Percentiles rank a stretch among this genome's conserved stretches.
Evolutionary conservation across 2,329 filamentous ascomycete species (phyloP).

Genomic region (Aspergillus sp.): DNA sequence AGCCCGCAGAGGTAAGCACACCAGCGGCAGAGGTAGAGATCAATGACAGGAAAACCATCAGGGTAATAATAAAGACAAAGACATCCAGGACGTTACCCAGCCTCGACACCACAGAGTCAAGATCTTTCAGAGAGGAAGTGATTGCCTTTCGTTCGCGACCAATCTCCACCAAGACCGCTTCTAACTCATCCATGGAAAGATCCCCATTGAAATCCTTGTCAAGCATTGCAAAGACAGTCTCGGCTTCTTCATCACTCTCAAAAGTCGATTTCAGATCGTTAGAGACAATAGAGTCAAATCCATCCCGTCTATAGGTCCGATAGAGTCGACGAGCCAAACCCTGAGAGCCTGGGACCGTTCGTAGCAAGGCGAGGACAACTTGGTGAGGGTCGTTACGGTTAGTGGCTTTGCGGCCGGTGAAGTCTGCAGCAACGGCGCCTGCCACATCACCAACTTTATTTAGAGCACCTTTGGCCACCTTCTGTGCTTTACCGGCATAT

Average conservation of each 20-base stretch:
- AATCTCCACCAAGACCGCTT: conserved; percentile 88
- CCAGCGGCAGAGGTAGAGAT: conserved; percentile 86
- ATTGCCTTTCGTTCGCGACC: conserved; percentile 93
- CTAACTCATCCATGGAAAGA: conserved; percentile 90
- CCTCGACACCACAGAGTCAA: conserved; percentile 87
- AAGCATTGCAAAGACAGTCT: conserved; percentile 84
- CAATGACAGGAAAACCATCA: conserved; percentile 82
- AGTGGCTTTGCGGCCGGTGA: conserved; percentile 66
- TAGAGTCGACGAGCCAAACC: conserved; percentile 82
- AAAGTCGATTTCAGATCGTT: conserved; percentile 77
- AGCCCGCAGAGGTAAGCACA: conserved; percentile 82
- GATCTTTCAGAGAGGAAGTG: conserved; percentile 85
- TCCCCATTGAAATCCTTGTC: conserved; percentile 96
- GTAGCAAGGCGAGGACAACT: conserved; percentile 71
- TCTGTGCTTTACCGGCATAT: conserved; percentile 44
- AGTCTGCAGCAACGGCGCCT: conserved; percentile 80
- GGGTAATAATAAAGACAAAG: conserved; percentile 70
- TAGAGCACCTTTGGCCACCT: conserved; percentile 65
- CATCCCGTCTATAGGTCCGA: conserved; percentile 71
- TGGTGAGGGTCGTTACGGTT: conserved; percentile 73
- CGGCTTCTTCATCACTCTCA: conserved; percentile 73
- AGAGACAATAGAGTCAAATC: conserved; percentile 65
- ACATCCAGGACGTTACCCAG: conserved; percentile 85
- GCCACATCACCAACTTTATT: conserved; percentile 80
- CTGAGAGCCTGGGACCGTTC: conserved; percentile 66